Evolutionary conservation across 75 land plant species (phyloP).

Genomic region (Selaginella moellendorffii): DNA sequence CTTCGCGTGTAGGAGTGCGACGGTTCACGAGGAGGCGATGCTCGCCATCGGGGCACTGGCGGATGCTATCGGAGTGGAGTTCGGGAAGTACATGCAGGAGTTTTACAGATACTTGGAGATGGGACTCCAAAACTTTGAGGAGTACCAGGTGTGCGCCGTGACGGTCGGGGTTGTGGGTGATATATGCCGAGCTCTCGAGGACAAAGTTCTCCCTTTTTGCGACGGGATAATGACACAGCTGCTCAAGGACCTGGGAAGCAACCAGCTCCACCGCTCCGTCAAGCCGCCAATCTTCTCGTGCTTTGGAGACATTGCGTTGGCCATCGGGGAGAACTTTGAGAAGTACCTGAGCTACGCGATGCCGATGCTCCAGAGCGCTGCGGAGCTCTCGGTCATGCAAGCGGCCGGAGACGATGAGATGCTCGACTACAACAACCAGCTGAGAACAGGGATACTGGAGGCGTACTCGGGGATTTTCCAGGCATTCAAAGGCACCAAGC

Average conservation of each 20-base stretch:
- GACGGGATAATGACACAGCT: conserved; percentile 95
- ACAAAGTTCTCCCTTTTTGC: conserved; percentile 63
- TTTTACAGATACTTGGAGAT: conserved; percentile 86
- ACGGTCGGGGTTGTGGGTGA: conserved; percentile 94
- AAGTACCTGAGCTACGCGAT: conserved; percentile 79
- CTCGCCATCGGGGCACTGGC: conserved; percentile 92
- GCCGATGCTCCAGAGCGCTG: conserved; percentile 96
- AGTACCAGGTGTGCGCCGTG: conserved; percentile 79
- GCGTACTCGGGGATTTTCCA: conserved; percentile 95
- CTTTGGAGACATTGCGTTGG: conserved; percentile 87
- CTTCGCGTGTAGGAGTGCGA: conserved; percentile 75
- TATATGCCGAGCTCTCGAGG: conserved; percentile 80
- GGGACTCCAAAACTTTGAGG: conserved; percentile 93
- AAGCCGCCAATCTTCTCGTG: conserved; percentile 92
- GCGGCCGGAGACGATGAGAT: conserved; percentile 64
- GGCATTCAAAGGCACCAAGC: conserved; percentile 61
- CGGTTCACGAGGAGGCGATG: conserved; percentile 95
- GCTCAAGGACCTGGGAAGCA: conserved; percentile 77
- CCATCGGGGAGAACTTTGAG: conserved; percentile 85
- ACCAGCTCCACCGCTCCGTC: conserved; percentile 80
- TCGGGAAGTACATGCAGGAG: conserved; percentile 78
- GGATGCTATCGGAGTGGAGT: conserved; percentile 63
- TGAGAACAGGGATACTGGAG: conserved; percentile 83
- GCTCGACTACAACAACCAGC: conserved; percentile 68
- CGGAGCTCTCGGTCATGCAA: conserved; percentile 54